A percentile compares a stretch with the other conserved stretches of the same genome.
Evolutionary conservation across 2,329 filamentous ascomycete genomes (phyloP).

Genomic region (Scorias spongiosa): DNA sequence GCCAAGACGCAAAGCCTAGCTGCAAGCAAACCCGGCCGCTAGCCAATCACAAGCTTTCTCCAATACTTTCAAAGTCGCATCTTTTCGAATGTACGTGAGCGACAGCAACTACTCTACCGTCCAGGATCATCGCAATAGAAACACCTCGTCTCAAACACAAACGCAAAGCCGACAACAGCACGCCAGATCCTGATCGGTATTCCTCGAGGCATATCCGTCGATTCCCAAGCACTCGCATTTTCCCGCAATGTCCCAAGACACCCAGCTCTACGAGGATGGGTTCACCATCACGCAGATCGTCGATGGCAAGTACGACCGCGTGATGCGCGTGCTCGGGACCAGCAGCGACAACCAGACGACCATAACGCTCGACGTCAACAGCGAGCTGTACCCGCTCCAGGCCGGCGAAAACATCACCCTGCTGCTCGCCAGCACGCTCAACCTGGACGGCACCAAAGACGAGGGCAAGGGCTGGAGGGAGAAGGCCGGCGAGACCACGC

Average conservation of each 20-base stretch:
- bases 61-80: too few relatives aligned
- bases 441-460: slow-evolving; percentile 62
- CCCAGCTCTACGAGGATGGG: slow-evolving; percentile 83
- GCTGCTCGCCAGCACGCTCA: slow-evolving; percentile 69
- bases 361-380: slow-evolving; percentile 85
- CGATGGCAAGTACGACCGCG: slow-evolving; percentile 85
- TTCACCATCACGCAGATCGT: slow-evolving; percentile 72
- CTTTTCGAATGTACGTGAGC: too few relatives aligned
- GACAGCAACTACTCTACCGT: too few relatives aligned
- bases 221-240: too few relatives aligned
- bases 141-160: too few relatives aligned
- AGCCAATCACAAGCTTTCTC: too few relatives aligned
- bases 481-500: slow-evolving; percentile 40
- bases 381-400: slow-evolving; percentile 68
- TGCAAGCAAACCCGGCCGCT: too few relatives aligned
- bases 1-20: neutral
- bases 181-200: too few relatives aligned
- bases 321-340: slow-evolving; percentile 67
- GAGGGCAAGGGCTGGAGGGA: slow-evolving; percentile 55
- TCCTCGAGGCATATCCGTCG: too few relatives aligned
- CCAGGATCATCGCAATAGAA: too few relatives aligned
- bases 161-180: too few relatives aligned
- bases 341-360: slow-evolving; percentile 59
- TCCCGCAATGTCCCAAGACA: slow-evolving; percentile 52
- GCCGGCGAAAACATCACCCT: slow-evolving; percentile 65